A percentile compares a stretch with the other conserved stretches of the same genome.
phyloP scores from a whole-genome alignment of 2,329 filamentous ascomycete genomes.

The Pseudocercospora musae region DNA sequence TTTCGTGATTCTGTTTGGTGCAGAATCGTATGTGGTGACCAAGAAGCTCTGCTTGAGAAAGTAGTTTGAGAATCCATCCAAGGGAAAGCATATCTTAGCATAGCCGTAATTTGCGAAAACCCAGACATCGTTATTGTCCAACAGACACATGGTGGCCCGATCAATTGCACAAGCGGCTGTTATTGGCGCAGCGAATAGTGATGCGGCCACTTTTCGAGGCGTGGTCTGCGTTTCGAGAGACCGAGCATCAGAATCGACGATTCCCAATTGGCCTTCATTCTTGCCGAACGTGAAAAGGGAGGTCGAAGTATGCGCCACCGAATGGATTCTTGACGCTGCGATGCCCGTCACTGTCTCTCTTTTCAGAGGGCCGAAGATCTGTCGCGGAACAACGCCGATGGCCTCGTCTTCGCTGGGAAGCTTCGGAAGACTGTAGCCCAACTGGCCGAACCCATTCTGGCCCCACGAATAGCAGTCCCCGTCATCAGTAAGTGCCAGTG shows the following conservation, averaged over 20 bases:
- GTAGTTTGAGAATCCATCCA: conserved; percentile 68
- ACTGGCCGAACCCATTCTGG: conserved; percentile 76
- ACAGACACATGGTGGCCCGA: conserved; percentile 77
- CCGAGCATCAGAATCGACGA: conserved; percentile 92
- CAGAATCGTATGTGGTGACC: conserved; percentile 62
- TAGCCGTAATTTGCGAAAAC: conserved; percentile 96
- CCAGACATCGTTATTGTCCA: conserved; percentile 85
- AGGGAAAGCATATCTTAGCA: conserved; percentile 80
- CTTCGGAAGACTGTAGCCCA: conserved; percentile 76
- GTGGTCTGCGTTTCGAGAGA: conserved; percentile 79
- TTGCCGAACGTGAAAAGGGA: conserved; percentile 93
- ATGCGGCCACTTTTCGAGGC: conserved; percentile 84
- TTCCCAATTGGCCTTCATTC: conserved; percentile 87
- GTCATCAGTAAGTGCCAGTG: conserved; percentile 75
- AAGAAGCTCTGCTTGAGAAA: conserved; percentile 65
- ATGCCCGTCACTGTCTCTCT: conserved; percentile 77
- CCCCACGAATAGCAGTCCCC: conserved; percentile 97
- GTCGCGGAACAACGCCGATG: conserved; percentile 74
- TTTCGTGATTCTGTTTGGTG: conserved; percentile 66
- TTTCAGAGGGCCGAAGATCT: conserved; percentile 88
- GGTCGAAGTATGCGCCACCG: conserved; percentile 76
- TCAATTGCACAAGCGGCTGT: conserved; percentile 83
- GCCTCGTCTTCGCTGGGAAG: conserved; percentile 75
- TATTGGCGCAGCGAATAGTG: conserved; percentile 70
- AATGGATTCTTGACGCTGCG: conserved; percentile 87